A percentile compares a stretch with the other conserved stretches of the same genome.
Evolutionary conservation across 331 rosid species (phyloP).

Genomic region (Pyracantha coccinea): DNA sequence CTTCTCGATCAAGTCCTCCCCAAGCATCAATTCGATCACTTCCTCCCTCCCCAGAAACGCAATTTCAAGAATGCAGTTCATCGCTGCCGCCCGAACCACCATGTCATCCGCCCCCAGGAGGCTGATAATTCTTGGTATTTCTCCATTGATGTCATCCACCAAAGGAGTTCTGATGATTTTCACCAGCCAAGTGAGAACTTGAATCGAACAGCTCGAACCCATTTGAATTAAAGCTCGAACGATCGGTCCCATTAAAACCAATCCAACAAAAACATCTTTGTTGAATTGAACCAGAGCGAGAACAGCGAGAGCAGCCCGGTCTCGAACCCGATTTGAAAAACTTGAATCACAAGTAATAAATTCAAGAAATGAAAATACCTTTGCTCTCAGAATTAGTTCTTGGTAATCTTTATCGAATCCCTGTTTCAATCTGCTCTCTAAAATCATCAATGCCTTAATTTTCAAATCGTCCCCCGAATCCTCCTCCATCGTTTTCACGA

Average conservation of each 20-base stretch:
- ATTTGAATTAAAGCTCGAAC: constrained; percentile 26
- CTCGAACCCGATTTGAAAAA: constrained; percentile 29
- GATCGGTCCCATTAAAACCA: constrained; percentile 64
- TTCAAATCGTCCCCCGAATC: constrained; percentile 17
- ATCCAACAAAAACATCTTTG: constrained; percentile 60
- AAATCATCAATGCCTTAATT: constrained; percentile 12
- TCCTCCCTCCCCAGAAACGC: constrained; percentile 45
- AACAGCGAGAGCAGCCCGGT: constrained; percentile 35
- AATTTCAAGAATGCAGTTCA: constrained; percentile 47
- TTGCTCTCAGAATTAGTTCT: constrained; percentile 15
- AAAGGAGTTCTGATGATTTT: constrained; percentile 35
- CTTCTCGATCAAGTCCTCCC: constrained; percentile 30
- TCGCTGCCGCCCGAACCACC: constrained; percentile 19
- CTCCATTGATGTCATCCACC: constrained; percentile 47
- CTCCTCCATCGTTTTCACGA: constrained; percentile 22
- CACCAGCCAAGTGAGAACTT: constrained; percentile 35
- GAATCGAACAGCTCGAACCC: constrained; percentile 27
- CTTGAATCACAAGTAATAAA: constrained; percentile 16
- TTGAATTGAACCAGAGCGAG: constrained; percentile 47
- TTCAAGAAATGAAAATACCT: constrained; percentile 15
- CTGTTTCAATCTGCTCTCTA: not conserved
- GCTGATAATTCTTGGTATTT: constrained; percentile 29
- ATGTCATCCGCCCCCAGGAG: constrained; percentile 18
- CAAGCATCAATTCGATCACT: constrained; percentile 45
- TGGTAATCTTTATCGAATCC: constrained; percentile 22